Base-by-base conservation (phyloP, 75 land plant species). In the Cupressus sempervirens region DNA sequence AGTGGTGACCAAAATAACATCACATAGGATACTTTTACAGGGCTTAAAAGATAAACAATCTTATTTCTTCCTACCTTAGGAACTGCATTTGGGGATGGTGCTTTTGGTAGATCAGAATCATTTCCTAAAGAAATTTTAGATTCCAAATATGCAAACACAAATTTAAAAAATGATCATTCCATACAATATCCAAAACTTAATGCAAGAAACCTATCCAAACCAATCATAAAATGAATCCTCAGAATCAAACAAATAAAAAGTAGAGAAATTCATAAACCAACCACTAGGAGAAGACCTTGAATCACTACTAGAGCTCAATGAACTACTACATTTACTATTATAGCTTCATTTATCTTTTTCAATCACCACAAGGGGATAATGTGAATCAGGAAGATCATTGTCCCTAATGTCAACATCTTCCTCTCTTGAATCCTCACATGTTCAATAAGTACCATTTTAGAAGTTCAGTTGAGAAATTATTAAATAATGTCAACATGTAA, bases 341-440 rank as follows among this genome's bases (percentile, higher is more conserved):
- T 82, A 85, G 18, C 36, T 73, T 43, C 34, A 84, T 58, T 84
- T 82, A 87, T 92, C 94, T 73, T 92, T 96, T 77, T 93, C 96
- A 80, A 93, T 94, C 48, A 89, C 95, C 8, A 97, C 86, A 23
- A 92, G 90, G n/a, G 99, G 92, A 62, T 83, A 91, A 54, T 94
- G 89, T 68, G 93, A 88, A 14, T 90, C 90, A 40, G 98, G 96
- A 85, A 94, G 87, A 82, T 97, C 96, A 84, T 92, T 88, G 12
- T 90, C 98, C 80, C 88, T 94, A 54, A 96, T 94, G 84, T 97
- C 98, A 11, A 96, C 91, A 88, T 97, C 99, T 89, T 96, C 96
- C 53, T 96, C 98, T 88, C 75, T 90, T 0, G 85, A 87, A 15
- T 92, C 97, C 84, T 85, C 85, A 14, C 87, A 94, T 94, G 76